Evolutionary conservation across 176 grass and related monocot species (phyloP), one percentile per base, ranked within the genome.

Genomic region (Tillandsia fasciculata): DNA sequence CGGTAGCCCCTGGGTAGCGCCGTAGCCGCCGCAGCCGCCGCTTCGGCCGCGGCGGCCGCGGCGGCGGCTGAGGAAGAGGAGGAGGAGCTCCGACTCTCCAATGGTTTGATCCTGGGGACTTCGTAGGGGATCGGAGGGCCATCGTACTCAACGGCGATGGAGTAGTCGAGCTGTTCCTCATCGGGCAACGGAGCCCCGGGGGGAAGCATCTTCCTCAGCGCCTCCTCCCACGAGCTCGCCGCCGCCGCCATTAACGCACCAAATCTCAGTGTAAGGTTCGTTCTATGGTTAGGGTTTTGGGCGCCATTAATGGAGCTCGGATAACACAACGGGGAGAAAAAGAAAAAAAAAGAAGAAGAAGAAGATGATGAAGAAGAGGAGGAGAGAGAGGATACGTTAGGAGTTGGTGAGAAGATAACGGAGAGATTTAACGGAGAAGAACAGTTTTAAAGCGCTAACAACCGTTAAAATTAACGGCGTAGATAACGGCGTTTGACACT

Each of bases 111-210:
- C 20, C 67, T 57, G 10, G 51, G 59, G 15, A 48, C 49, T 24
- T 14, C 63, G 10, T 14, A 61, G 63, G 49, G 13, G 13, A 4
- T 64, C 29, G 47, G 17, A 0, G 71, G 73, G 2, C 51, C 51
- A 10, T 69, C 75, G 51, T 69, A 69, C 33, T 67, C 75, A 8
- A 77, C 1, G 52, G 66, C 12, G 53, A 77, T 77, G 29, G 75
- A 77, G 52, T 77, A 77, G 53, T 77, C 75, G 42, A 77, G 75
- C 20, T 77, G 75, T 2, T 77, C 75, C 53, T 77, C 75, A 12
- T 77, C 75, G 65, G 75, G 75, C 8, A 77, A 9, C 18, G 75
- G 75, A n/a, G 75, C 75, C 12, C 75, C 75, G 1, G 65, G 18
- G 0, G 75, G 75, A 0, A 77, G 52, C 75, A 77, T 59, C 66